These are phyloP conservation scores for Pseudogymnoascus sp. DNA, from an alignment of 2,329 filamentous ascomycete genomes.

Conservation along the genomic window DNA sequence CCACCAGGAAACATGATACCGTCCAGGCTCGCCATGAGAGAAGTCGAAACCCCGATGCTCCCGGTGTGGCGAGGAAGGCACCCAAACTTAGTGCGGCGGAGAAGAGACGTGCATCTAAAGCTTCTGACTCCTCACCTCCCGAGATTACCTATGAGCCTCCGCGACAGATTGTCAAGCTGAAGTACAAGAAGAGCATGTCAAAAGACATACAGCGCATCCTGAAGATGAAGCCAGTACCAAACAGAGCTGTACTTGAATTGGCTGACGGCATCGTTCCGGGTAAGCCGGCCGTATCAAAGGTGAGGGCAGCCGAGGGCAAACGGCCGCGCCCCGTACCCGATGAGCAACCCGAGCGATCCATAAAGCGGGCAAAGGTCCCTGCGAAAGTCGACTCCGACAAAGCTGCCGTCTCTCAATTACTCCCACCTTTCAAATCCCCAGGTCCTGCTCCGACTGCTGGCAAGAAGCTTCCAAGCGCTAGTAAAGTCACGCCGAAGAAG, in stretches of 20 bases:
- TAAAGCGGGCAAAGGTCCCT: neutral
- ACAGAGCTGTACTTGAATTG: slow-evolving; percentile 10
- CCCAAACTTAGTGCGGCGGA: slow-evolving; percentile 14
- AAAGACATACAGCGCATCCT: slow-evolving; percentile 24
- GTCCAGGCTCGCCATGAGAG: slow-evolving; percentile 26
- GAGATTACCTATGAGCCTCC: neutral
- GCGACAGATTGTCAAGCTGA: slow-evolving; percentile 22
- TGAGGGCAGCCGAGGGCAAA: neutral
- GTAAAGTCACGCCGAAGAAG: slow-evolving; percentile 31
- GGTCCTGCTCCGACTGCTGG: neutral
- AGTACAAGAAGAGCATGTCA: slow-evolving; percentile 22
- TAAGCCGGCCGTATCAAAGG: neutral
- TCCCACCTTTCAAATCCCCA: neutral
- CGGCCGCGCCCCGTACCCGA: neutral
- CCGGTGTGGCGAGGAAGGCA: slow-evolving; percentile 27
- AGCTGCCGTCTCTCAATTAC: neutral
- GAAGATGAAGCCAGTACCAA: slow-evolving; percentile 15
- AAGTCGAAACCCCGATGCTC: slow-evolving; percentile 24
- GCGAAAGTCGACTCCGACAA: neutral
- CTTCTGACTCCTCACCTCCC: neutral
- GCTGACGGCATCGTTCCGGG: neutral
- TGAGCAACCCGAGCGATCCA: neutral
- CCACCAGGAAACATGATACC: slow-evolving; percentile 14
- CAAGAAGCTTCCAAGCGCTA: neutral
- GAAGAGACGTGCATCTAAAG: neutral